These are phyloP conservation scores for Hypoxylon sp. DNA, from an alignment of 2,329 filamentous ascomycete species.

Conservation along the genomic window DNA sequence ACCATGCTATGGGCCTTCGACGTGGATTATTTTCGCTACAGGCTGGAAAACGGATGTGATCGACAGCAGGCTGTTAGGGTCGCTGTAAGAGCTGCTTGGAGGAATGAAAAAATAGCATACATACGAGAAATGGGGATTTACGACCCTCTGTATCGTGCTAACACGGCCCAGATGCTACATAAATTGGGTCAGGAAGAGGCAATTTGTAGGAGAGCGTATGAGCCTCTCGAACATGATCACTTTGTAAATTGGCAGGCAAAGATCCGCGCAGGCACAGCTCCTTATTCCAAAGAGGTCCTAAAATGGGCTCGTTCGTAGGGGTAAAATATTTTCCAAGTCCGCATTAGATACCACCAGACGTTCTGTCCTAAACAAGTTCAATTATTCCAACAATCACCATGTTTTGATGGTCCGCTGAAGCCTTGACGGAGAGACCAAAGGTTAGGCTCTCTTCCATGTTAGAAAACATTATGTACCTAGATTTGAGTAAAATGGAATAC, in stretches of 20 bases:
- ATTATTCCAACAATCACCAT: not conserved
- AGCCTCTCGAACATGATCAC: not conserved
- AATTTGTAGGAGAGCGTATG: not conserved
- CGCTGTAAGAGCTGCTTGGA: not conserved
- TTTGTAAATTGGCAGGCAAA: constrained; percentile 1
- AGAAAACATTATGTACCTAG: not conserved
- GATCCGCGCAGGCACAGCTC: not conserved
- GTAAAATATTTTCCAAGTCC: not conserved
- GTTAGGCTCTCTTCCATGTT: not conserved
- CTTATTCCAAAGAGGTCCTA: not conserved
- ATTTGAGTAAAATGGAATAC: not conserved
- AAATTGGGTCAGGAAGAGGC: not conserved
- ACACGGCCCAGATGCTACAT: constrained; percentile 17
- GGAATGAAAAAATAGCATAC: not conserved
- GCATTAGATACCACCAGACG: not conserved
- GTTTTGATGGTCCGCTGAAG: not conserved
- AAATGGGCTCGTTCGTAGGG: not conserved
- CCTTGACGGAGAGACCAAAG: not conserved
- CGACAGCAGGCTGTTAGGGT: no score
- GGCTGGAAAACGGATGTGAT: no score
- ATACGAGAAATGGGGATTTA: constrained; percentile 30
- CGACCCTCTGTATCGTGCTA: constrained; percentile 10
- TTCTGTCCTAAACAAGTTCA: not conserved
- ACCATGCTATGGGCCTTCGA: constrained; percentile 24
- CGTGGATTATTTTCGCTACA: not conserved